These are phyloP conservation scores for Limnanthes douglasii DNA, from an alignment of 345 rosid species.

Conservation along the genomic window DNA sequence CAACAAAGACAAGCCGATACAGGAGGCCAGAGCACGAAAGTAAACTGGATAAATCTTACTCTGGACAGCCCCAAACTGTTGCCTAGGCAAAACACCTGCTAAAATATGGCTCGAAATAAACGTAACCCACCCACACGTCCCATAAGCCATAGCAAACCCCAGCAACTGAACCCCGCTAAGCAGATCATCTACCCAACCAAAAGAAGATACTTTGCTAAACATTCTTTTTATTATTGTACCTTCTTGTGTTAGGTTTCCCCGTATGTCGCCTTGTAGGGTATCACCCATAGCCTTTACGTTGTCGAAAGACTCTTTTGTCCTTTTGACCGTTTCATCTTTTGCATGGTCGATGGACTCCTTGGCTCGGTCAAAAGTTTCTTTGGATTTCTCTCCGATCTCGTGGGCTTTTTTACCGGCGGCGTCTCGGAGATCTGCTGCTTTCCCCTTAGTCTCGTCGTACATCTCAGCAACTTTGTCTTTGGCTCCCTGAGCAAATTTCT, in stretches of 20 bases:
- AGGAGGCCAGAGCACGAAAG: slow-evolving; percentile 29
- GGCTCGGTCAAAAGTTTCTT: slow-evolving; percentile 9
- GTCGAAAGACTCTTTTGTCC: slow-evolving; percentile 9
- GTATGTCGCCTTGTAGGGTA: slow-evolving; percentile 6
- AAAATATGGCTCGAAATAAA: slow-evolving; percentile 53
- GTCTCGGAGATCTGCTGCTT: neutral
- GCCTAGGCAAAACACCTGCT: slow-evolving; percentile 33
- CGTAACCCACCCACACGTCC: slow-evolving; percentile 68
- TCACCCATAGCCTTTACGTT: slow-evolving; percentile 9
- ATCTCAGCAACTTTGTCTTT: slow-evolving; percentile 1
- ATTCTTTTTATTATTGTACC: too few relatives aligned
- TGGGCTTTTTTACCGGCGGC: slow-evolving; percentile 3
- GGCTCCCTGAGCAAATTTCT: slow-evolving; percentile 8
- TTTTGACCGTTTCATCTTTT: slow-evolving; percentile 2
- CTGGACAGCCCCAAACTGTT: slow-evolving; percentile 62
- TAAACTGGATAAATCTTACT: slow-evolving; percentile 74
- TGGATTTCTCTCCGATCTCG: slow-evolving; percentile 13
- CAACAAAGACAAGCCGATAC: slow-evolving; percentile 28
- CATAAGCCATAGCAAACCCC: slow-evolving; percentile 43
- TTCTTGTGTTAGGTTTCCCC: slow-evolving; percentile 3
- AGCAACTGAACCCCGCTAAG: slow-evolving; percentile 20
- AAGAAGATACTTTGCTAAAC: too few relatives aligned
- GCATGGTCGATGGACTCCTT: slow-evolving; percentile 4
- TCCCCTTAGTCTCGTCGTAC: slow-evolving; percentile 4
- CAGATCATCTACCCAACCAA: too few relatives aligned